Conservation (phyloP, 331 rosid species). For the Malus hybrid region DNA sequence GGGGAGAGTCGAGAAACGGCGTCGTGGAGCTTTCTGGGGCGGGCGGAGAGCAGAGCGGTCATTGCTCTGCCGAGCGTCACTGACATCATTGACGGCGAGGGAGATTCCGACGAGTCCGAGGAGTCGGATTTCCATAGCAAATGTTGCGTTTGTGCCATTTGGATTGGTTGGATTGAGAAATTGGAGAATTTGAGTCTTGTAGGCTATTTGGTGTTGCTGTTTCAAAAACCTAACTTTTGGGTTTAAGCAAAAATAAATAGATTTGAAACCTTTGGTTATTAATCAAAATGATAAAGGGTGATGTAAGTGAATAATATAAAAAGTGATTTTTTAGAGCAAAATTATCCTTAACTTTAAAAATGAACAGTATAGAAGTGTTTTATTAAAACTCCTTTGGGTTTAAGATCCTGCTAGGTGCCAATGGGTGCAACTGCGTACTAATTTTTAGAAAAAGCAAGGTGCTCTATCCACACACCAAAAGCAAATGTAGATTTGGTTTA, state of each 20-base stretch:
- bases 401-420: too few species aligned
- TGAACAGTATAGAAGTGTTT: rapidly evolving
- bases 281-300: rapidly evolving
- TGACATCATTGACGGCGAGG: conserved; percentile 50
- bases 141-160: conserved; percentile 34
- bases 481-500: too few species aligned
- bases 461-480: too few species aligned
- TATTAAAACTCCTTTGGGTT: too few species aligned
- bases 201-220: neutral
- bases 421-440: too few species aligned
- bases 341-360: rapidly evolving
- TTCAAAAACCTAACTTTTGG: neutral
- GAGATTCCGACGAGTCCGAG: conserved; percentile 25
- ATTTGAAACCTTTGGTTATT: too few species aligned
- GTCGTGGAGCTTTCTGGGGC: conserved; percentile 60
- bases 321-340: too few species aligned
- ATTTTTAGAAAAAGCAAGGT: too few species aligned
- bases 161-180: neutral
- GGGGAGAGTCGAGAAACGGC: conserved; percentile 57
- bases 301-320: rapidly evolving
- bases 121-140: conserved; percentile 42
- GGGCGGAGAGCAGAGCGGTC: conserved; percentile 48
- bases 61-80: conserved; percentile 63
- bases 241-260: neutral
- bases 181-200: neutral